phyloP scores from a whole-genome alignment of 2,329 filamentous ascomycete species.

The Phyllosticta ampelicida region DNA sequence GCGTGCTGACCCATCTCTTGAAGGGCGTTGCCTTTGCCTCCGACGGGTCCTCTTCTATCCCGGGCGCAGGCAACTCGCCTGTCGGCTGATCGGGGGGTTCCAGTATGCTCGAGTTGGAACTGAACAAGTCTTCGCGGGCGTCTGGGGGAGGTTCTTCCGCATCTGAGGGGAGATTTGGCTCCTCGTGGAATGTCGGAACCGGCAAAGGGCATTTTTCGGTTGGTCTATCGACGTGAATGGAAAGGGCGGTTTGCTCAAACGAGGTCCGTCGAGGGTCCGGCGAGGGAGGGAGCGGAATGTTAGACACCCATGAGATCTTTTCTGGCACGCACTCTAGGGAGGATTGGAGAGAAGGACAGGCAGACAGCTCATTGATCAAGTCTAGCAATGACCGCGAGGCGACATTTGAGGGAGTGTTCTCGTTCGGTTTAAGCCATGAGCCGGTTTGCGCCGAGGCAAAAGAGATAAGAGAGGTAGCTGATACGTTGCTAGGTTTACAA shows the following conservation, averaged over 20 bases:
- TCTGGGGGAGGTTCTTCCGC: slow-evolving; percentile 2
- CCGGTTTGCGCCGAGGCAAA: slow-evolving; percentile 17
- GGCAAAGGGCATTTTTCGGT: background rate
- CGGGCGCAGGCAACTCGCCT: background rate
- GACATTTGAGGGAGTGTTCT: slow-evolving; percentile 23
- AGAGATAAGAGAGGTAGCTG: slow-evolving; percentile 26
- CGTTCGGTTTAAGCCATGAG: slow-evolving; percentile 18
- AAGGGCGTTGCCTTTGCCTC: slow-evolving; percentile 39
- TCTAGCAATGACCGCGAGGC: slow-evolving; percentile 25
- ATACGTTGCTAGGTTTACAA: slow-evolving; percentile 15
- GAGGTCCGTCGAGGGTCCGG: slow-evolving; percentile 6
- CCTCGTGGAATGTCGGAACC: slow-evolving; percentile 1
- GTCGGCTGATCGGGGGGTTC: background rate
- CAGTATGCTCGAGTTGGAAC: background rate
- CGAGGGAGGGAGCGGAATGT: slow-evolving; percentile 8
- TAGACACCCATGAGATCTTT: slow-evolving; percentile 1
- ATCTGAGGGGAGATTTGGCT: background rate
- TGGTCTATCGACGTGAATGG: slow-evolving; percentile 1
- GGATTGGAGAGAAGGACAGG: background rate
- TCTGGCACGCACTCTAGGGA: slow-evolving; percentile 1
- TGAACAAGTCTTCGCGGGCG: background rate
- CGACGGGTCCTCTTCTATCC: background rate
- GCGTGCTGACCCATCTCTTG: slow-evolving; percentile 60
- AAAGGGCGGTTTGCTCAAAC: slow-evolving; percentile 2
- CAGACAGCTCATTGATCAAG: slow-evolving; percentile 18